A percentile compares a stretch with the other conserved stretches of the same genome.
Conservation (phyloP, 164 flowering plant species). For the Magnolia changhungtana region DNA sequence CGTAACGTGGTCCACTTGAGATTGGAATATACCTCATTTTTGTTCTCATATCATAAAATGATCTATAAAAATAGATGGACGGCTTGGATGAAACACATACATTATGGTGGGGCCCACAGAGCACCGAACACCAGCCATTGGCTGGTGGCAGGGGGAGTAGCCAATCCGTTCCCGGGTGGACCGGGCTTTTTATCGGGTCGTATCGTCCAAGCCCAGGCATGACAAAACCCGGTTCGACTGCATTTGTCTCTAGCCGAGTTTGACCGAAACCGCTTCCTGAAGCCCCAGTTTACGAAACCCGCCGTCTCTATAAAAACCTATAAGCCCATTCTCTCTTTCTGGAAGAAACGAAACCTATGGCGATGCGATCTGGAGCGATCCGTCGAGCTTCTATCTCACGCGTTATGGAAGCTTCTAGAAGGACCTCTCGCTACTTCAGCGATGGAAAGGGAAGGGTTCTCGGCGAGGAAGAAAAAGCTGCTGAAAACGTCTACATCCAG, state of each 20-base stretch:
- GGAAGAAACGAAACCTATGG: not conserved
- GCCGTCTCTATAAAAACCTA: not conserved
- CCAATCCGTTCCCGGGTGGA: no score
- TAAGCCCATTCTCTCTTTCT: not conserved
- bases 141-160: no score
- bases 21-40: no score
- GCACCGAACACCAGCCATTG: no score
- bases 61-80: no score
- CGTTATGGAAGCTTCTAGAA: conserved; percentile 4
- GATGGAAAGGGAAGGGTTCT: conserved; percentile 11
- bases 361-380: conserved; percentile 1
- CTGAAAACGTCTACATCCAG: conserved; percentile 19
- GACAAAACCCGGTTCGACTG: no score
- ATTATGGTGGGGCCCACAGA: no score
- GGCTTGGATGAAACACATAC: no score
- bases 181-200: no score
- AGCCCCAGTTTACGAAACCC: not conserved
- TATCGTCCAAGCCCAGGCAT: no score
- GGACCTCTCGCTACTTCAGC: conserved; percentile 13
- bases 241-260: not conserved
- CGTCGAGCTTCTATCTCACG: not conserved
- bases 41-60: no score
- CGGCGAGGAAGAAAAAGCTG: conserved; percentile 22
- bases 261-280: not conserved
- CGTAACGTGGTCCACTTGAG: no score